Evolutionary conservation across 2,329 filamentous ascomycete species (phyloP).

Genomic region (Pseudocercospora cruenta): DNA sequence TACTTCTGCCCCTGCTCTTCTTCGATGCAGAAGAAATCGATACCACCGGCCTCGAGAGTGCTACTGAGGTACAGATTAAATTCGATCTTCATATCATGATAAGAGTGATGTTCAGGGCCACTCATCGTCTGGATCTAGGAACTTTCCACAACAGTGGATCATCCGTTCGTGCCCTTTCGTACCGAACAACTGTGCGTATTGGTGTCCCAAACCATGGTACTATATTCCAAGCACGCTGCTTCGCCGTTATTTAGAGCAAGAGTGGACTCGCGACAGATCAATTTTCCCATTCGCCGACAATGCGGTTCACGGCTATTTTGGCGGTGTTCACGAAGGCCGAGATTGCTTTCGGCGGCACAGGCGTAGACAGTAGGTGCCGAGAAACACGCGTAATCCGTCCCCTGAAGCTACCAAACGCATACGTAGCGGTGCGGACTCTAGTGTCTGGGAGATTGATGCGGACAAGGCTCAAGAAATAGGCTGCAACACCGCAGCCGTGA

Average conservation of each 20-base stretch:
- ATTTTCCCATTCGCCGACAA: background rate
- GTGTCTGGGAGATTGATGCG: background rate
- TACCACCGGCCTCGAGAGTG: background rate
- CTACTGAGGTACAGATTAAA: background rate
- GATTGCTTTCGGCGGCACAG: background rate
- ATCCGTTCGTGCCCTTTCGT: background rate
- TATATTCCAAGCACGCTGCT: background rate
- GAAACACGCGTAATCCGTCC: background rate
- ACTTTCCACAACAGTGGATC: background rate
- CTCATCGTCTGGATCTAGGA: too few species aligned
- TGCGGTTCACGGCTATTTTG: background rate
- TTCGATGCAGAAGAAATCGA: background rate
- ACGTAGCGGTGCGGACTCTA: constrained; percentile 1
- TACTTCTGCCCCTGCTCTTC: background rate
- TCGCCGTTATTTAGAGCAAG: background rate
- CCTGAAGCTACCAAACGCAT: background rate
- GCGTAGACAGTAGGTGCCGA: background rate
- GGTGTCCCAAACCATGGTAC: background rate
- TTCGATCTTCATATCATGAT: background rate
- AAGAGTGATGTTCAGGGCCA: too few species aligned
- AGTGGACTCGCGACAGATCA: background rate
- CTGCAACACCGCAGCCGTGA: background rate
- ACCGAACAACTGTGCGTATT: background rate
- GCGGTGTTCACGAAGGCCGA: background rate
- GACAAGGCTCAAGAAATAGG: background rate